Evolutionary conservation across 2,329 filamentous ascomycete species (phyloP), one percentile per base, ranked within the genome.

Genomic region (Corynespora cassiicola): DNA sequence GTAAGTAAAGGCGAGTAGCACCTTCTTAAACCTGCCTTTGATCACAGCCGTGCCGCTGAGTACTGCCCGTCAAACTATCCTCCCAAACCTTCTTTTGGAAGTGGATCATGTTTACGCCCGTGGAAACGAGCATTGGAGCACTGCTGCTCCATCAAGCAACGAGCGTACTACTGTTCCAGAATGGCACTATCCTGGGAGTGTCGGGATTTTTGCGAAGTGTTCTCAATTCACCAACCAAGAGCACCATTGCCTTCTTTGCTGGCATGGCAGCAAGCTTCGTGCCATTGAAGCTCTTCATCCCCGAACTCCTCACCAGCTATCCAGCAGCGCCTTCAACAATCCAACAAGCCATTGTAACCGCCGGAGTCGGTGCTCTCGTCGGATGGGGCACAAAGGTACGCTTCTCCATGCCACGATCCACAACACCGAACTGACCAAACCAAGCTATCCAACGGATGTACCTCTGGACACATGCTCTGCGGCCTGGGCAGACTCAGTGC

Each of bases 401-500:
- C 15, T 12, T 33, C 23, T 21, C 2, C 21, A 7, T 5, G 25
- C 29, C 20, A 11, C 5, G 9, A 8, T 2, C 3, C 7, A 21
- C 5, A 16, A 28, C 22, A 3, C 11, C 8, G 10, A 14, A 16
- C 2, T 18, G 7, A 6, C 12, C 2, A 9, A 24, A 3, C 23
- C 11, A 7, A 65, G 63, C 37, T 41, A 27, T 54, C 59, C 5
- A 69, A 71, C 36, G 77, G 77, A 12, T 80, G 77, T 50, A 79
- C 77, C 7, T 79, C 76, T 2, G 77, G 77, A 34, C 77, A 80
- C 50, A 78, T 80, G 73, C 72, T 80, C 20, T 79, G 76, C 44
- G 77, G 77, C 2, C 52, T 80, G 4, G 70, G 75, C 5, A 70
- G 75, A 25, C 63, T 77, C 17, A 78, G 73, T 10, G 63, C 68